Evolutionary conservation across 768 basidiomycete species (phyloP).

Genomic region (Boletus huronensis): DNA sequence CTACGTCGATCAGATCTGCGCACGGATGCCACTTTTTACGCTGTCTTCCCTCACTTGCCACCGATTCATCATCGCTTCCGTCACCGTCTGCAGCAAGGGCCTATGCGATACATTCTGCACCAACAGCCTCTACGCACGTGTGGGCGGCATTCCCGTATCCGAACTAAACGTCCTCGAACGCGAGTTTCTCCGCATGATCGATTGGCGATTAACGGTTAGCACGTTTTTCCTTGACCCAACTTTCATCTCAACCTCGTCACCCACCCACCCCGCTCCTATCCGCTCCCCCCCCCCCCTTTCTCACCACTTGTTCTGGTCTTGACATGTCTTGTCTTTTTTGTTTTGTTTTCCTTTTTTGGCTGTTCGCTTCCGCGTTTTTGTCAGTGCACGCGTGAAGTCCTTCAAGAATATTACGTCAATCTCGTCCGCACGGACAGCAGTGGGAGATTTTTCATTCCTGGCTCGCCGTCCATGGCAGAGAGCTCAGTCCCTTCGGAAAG

Average conservation of each 20-base stretch:
- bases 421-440: slow-evolving; percentile 82
- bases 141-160: slow-evolving; percentile 87
- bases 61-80: slow-evolving; percentile 93
- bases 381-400: slow-evolving; percentile 85
- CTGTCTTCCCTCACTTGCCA: slow-evolving; percentile 96
- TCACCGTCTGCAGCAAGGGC: slow-evolving; percentile 90
- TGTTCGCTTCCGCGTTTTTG: slow-evolving; percentile 4
- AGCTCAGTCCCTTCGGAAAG: slow-evolving; percentile 47
- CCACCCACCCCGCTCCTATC: slow-evolving; percentile 6
- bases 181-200: slow-evolving; percentile 87
- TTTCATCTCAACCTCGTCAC: slow-evolving; percentile 5
- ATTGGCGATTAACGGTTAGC: slow-evolving; percentile 92
- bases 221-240: slow-evolving; percentile 28
- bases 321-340: slow-evolving; percentile 14
- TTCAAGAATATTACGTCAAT: slow-evolving; percentile 93
- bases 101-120: slow-evolving; percentile 95
- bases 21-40: slow-evolving; percentile 82
- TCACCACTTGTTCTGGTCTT: slow-evolving; percentile 18
- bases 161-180: slow-evolving; percentile 95
- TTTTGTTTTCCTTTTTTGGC: background rate
- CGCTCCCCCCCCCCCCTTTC: background rate
- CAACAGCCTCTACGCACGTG: slow-evolving; percentile 91
- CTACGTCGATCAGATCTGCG: slow-evolving; percentile 93
- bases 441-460: slow-evolving; percentile 52
- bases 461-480: slow-evolving; percentile 40